Evolutionary conservation across 805 yeast species (phyloP), one percentile per base, ranked within the genome.

Genomic region (Kazachstania psychrophila): DNA sequence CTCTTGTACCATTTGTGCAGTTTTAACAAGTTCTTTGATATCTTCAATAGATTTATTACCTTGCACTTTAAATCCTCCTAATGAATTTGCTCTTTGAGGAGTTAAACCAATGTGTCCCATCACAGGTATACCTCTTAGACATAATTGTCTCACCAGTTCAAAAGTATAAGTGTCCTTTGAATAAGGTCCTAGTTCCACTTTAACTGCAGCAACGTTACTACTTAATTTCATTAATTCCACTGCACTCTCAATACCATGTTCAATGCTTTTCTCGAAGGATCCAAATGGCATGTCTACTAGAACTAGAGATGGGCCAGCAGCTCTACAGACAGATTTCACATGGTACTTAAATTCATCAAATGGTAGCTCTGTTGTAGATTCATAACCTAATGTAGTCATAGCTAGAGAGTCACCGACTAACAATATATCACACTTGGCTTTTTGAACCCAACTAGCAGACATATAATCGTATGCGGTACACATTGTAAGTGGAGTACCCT

Each of bases 271-370:
- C 55, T 89, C 97, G 54, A 75, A 88, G 0, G 82, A 63, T 0
- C 97, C 97, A 62, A 82, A 88, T 2, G 97, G 95, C 50, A 92
- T 61, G 56, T 89, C 98, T 0, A 83, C 92, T 4, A 89, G 70
- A 5, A 88, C 50, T 43, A 84, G 74, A 23, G 92, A 77, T 13
- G 70, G 50, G 2, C 68, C 56, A 23, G 75, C 71, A 0, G 92
- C 95, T 22, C 96, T 65, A 11, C 75, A 57, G 2, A 87, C 94
- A 0, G 96, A 80, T 36, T 70, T 67, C 27, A 81, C 77, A 47
- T 84, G 85, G 53, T 76, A 81, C 22, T 80, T 56, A 62, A 86
- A 84, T 56, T 92, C 89, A 9, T 85, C 88, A 35, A 86, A 72
- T 2, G 78, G 69, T 19, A 92, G 61, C 49, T 82, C 82, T 41